These are phyloP conservation scores for Phytophthora rubi DNA, from an alignment of 352 stramenopile genomes.

Conservation along the genomic window DNA sequence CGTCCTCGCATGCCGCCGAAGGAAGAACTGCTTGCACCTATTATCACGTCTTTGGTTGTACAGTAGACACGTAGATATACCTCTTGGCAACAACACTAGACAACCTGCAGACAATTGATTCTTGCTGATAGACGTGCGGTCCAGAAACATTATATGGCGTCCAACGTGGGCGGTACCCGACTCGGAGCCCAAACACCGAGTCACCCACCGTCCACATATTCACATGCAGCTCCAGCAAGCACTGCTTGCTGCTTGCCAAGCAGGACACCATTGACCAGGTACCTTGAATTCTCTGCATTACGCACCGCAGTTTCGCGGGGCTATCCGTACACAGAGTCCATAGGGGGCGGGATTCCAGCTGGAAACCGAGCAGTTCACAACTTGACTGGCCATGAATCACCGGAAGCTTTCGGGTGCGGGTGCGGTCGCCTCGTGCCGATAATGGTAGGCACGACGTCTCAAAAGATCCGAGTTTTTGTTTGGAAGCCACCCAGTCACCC, in stretches of 20 bases:
- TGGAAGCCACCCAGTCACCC: no score
- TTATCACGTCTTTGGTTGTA: slow-evolving; percentile 1
- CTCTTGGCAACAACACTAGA: slow-evolving; percentile 7
- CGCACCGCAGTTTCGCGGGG: no score
- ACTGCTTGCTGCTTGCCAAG: not conserved
- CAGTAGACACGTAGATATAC: slow-evolving; percentile 8
- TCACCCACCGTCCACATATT: not conserved
- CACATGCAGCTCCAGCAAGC: not conserved
- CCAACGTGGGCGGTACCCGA: slow-evolving; percentile 1
- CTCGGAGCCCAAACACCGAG: not conserved
- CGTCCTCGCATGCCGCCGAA: not conserved
- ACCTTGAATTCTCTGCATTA: no score
- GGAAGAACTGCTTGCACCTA: not conserved
- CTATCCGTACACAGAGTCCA: no score
- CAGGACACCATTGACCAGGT: no score
- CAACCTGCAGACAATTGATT: not conserved
- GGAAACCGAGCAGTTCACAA: no score
- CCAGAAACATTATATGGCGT: not conserved
- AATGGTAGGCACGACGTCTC: no score
- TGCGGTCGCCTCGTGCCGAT: no score
- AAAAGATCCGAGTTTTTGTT: no score
- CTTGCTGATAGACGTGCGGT: not conserved
- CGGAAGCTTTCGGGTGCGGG: no score
- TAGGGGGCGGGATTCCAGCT: no score
- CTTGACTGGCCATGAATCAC: no score